These are phyloP conservation scores for Kalanchoe fedtschenkoi DNA, from an alignment of 164 flowering plant species.

Conservation along the genomic window DNA sequence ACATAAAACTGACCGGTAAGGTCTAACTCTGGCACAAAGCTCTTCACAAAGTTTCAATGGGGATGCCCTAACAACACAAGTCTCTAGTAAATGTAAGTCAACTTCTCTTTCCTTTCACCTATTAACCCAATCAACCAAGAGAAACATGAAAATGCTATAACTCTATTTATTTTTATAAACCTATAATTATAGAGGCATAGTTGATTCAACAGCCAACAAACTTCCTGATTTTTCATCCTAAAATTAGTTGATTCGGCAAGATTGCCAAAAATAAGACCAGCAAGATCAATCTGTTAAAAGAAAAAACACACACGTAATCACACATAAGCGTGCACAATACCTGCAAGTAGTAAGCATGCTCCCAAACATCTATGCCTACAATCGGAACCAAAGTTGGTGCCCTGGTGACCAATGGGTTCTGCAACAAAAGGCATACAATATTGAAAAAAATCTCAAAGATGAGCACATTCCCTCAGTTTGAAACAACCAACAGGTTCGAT, in stretches of 20 bases:
- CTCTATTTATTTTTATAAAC: too few species aligned
- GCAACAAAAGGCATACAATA: constrained; percentile 11
- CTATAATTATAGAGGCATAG: too few species aligned
- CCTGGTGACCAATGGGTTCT: constrained; percentile 91
- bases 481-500: not conserved
- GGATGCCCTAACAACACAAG: too few species aligned
- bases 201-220: too few species aligned
- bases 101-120: too few species aligned
- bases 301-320: not conserved
- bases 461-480: not conserved
- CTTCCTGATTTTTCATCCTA: too few species aligned
- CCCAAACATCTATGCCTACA: constrained; percentile 99
- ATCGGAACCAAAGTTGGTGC: constrained; percentile 69
- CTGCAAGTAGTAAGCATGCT: constrained; percentile 98
- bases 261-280: not conserved
- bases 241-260: not conserved
- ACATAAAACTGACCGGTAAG: too few species aligned
- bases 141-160: too few species aligned
- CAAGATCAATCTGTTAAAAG: not conserved
- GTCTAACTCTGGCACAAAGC: too few species aligned
- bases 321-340: constrained; percentile 17
- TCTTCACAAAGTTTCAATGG: too few species aligned
- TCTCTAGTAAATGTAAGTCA: too few species aligned
- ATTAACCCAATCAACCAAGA: too few species aligned
- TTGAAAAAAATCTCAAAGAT: not conserved